Evolutionary conservation across 2,329 filamentous ascomycete species (phyloP), one percentile per base, ranked within the genome.

Genomic region (Fusarium sulawesiense): DNA sequence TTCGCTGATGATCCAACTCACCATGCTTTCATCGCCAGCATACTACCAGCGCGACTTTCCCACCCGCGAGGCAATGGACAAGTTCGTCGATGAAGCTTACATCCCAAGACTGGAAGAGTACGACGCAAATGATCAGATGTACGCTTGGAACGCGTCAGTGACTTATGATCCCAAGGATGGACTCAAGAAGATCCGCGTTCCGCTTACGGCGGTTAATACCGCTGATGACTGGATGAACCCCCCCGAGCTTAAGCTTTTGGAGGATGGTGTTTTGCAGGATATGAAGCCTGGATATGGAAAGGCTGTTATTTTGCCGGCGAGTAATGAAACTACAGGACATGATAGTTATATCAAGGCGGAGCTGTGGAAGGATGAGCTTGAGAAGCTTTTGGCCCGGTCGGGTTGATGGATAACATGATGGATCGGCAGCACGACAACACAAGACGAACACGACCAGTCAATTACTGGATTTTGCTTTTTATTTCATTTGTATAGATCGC

Each of bases 171-270:
- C 67, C 3, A 56, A 64, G 3, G 41, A 45, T 2, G 45, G 45
- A 0, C 56, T 70, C 0, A 61, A 66, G 2, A 69, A 42, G 0
- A 70, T 70, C 13, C 46, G 23, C 0, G 67, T 46, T n/a, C 62
- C 66, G 20, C 6, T 70, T 18, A 70, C 62, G 13, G 66, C 62
- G 0, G 57, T 70, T 0, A 67, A 70, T 10, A 70, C 67, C 6
- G 66, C 62, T 1, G 66, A 70, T 40, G 67, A 70, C 5, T 64
- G 54, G 45, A 45, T 70, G 41, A 70, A 70, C 16, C 67, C 62
- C 0, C 29, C 29, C 0, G 67, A 70, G 34, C 67, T 70, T 0
- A 58, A 37, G 3, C 27, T 70, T 4, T 16, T 70, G 29, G 57
- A 59, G 13, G 45, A 61, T 2, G 42, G 34, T 23, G 49, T 70